Evolutionary conservation across 768 basidiomycete genomes (phyloP), one percentile per base, ranked within the genome.

Genomic region (Amanita pallidorosea): DNA sequence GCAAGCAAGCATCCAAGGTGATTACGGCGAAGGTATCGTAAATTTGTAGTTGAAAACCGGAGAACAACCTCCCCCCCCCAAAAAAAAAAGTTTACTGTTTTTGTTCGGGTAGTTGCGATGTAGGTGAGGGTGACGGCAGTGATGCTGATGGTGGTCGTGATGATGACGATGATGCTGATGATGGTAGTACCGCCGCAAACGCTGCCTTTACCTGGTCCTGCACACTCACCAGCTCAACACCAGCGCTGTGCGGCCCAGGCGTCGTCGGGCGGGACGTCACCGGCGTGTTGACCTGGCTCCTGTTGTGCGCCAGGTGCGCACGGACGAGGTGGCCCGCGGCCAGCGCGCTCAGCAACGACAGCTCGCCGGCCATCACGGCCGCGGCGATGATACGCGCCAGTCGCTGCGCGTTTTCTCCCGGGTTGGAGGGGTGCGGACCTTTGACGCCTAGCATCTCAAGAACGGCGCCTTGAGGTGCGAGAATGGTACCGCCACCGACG

Each of bases 321-420:
- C 86, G 79, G 61, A 98, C 92, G 54, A 98, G 76, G 61, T 96
- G 93, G 0, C 95, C 95, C 2, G 92, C 93, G 1, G 94, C 94
- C 35, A 99, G 78, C 2, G 96, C 94, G 56, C 83, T 84, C 63
- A 99, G 75, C 54, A 99, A 74, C 15, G 87, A 89, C 29, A 98
- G 72, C 66, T 99, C 96, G 33, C 96, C 96, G 2, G 96, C 95
- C 92, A 98, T 96, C 59, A 99, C 96, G 0, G 90, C 77, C 0
- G 92, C 81, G 34, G 85, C 85, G 57, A 99, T 88, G 60, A 98
- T 77, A 31, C 91, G 78, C 2, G 96, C 96, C 47, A 99, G 81
- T 43, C 75, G 77, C 55, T 88, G 88, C 0, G 96, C 86, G 64
- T 98, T 96, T 61, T 81, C 75, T 1, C 96, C 96, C 0, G 96